These are phyloP conservation scores for Fusarium coffeatum DNA, from an alignment of 2,329 filamentous ascomycete species.

Conservation along the genomic window DNA sequence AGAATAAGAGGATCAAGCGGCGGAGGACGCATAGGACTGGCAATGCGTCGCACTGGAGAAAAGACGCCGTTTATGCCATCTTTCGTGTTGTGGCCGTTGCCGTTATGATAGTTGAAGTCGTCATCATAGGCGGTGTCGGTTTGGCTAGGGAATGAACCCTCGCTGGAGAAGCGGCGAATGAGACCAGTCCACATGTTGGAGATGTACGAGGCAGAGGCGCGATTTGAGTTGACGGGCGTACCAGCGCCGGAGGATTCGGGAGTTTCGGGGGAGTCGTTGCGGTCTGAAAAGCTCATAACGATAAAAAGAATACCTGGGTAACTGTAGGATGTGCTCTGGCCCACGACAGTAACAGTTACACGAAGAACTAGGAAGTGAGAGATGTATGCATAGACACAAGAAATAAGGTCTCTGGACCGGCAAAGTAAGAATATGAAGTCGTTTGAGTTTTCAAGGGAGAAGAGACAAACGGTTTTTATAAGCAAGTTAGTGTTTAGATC, in stretches of 20 bases:
- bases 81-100: slow-evolving; percentile 60
- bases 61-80: slow-evolving; percentile 70
- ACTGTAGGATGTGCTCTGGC: not conserved
- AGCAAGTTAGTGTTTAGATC: slow-evolving; percentile 12
- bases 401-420: not conserved
- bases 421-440: not conserved
- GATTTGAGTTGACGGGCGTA: slow-evolving; percentile 41
- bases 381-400: slow-evolving; percentile 4
- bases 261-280: slow-evolving; percentile 38
- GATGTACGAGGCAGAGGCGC: slow-evolving; percentile 45
- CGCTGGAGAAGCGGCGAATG: slow-evolving; percentile 73
- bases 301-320: not conserved
- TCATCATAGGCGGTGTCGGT: slow-evolving; percentile 43
- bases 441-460: not conserved
- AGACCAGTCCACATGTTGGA: slow-evolving; percentile 68
- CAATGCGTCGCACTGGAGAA: slow-evolving; percentile 63
- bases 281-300: slow-evolving; percentile 41
- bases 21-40: slow-evolving; percentile 86
- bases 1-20: slow-evolving; percentile 85
- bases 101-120: slow-evolving; percentile 22
- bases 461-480: not conserved
- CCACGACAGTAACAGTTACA: not conserved
- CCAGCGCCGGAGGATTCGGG: slow-evolving; percentile 42
- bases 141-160: slow-evolving; percentile 52
- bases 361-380: slow-evolving; percentile 3